phyloP scores from a whole-genome alignment of 2,329 filamentous ascomycete genomes.

The Exophiala dermatitidis region DNA sequence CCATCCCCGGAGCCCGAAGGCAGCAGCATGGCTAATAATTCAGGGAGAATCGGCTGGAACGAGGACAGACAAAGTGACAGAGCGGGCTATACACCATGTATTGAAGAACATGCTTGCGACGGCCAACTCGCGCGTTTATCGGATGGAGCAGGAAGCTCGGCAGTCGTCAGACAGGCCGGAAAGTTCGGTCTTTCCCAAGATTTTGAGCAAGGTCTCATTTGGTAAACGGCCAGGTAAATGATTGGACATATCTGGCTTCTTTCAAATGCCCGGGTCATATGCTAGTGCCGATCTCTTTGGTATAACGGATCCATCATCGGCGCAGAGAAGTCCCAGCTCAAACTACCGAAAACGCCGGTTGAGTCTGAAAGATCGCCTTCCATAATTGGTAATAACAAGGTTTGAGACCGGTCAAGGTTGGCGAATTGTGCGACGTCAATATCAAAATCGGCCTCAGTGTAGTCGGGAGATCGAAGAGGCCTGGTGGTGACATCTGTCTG shows the following conservation, averaged over 20 bases:
- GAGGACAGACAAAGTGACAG: no score
- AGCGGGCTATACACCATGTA: no score
- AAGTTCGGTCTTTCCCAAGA: not conserved
- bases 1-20: no score
- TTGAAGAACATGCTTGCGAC: no score
- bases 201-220: not conserved
- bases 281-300: no score
- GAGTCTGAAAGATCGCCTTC: not conserved
- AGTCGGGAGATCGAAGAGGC: not conserved
- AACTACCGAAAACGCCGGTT: not conserved
- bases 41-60: no score
- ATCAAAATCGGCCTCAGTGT: not conserved
- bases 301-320: not conserved
- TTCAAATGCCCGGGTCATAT: no score
- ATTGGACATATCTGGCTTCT: not conserved
- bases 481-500: not conserved
- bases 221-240: not conserved
- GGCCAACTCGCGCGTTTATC: no score
- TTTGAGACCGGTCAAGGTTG: not conserved
- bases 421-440: not conserved
- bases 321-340: not conserved
- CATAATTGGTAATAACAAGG: not conserved
- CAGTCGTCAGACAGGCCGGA: not conserved
- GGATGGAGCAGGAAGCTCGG: not conserved
- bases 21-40: no score